Base-by-base conservation (phyloP, 768 basidiomycete genomes). In the Phaeotremella skinneri region DNA sequence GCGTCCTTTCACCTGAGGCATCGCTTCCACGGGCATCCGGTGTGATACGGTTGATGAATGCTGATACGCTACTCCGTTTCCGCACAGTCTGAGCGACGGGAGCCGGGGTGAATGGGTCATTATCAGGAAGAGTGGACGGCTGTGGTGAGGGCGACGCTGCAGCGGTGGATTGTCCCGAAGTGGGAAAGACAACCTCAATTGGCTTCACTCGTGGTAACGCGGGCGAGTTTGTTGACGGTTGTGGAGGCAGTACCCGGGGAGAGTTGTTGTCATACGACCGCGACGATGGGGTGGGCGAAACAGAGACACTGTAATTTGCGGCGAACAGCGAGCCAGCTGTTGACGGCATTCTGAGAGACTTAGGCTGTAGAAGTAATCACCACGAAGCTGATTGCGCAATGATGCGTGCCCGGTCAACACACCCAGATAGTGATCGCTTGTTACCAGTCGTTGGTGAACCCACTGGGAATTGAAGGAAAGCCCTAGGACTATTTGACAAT, bases 81-180 rank as follows among this genome's bases (percentile, higher is more conserved):
- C 9, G 27, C 37, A 16, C 45, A 32, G 29, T 32, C 45, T 3
- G 25, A 27, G 16, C 25, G 32, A 27, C 30, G 37, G 23, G 50
- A 17, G 48, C 37, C 20, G 49, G 50, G 34, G 34, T 37, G 41
- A 20, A 58, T n/a, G 27, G 39, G 34, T n/a, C 48, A 39, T 39
- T 43, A 42, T 31, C 39, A 37, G 29, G 43, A 34, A 25, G 41
- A 39, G 43, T 49, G 3, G 27, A 51, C 43, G 23, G 31, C 31
- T 14, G 45, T 59, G 21, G 43, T 59, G 2, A 25, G 43, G 2
- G 31, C 43, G 14, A 34, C 16, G 3, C 4, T n/a, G 5, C 2
- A 13, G 7, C n/a, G 23, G 11, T 21, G 21, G 43, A 21, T n/a
- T n/a, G n/a, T n/a, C n/a, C n/a, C 7, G 43, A 45, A 20, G 43